Percentiles rank a stretch among this genome's conserved stretches.
Evolutionary conservation across 805 yeast genomes (phyloP).

Genomic region (Kockiozyma suomiensis): DNA sequence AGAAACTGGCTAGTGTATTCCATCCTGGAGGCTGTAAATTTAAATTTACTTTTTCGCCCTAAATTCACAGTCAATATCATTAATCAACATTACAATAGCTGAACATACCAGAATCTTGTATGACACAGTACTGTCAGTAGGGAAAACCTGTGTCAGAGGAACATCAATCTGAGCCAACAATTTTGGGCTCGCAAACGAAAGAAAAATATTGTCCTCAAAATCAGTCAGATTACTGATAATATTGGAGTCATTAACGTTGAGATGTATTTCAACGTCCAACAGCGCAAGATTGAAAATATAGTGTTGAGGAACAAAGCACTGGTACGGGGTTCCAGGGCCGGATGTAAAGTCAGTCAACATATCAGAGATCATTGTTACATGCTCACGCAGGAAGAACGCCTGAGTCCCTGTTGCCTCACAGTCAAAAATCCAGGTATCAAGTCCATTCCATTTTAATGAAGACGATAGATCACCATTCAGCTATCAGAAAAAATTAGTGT

Average conservation of each 20-base stretch:
- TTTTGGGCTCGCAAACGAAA: constrained; percentile 69
- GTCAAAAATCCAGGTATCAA: constrained; percentile 66
- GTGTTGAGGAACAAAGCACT: constrained; percentile 69
- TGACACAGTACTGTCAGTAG: constrained; percentile 35
- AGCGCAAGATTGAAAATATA: constrained; percentile 66
- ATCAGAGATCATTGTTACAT: constrained; percentile 71
- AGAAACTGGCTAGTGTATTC: constrained; percentile 80
- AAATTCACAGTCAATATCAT: not conserved
- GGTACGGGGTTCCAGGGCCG: constrained; percentile 68
- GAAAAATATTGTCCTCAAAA: constrained; percentile 72
- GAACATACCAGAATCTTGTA: constrained; percentile 15
- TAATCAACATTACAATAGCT: not conserved
- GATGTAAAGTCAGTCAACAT: constrained; percentile 73
- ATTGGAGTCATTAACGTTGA: constrained; percentile 85
- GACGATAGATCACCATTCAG: constrained; percentile 61
- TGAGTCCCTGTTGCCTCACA: constrained; percentile 56
- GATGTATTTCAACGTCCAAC: constrained; percentile 56
- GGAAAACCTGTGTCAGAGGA: constrained; percentile 55
- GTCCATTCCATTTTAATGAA: constrained; percentile 84
- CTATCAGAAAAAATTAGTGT: constrained; percentile 39
- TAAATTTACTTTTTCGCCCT: constrained; percentile 49
- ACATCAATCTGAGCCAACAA: constrained; percentile 53
- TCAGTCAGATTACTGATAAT: constrained; percentile 89
- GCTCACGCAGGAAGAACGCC: constrained; percentile 78
- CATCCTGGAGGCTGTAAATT: constrained; percentile 82